Base-by-base conservation (phyloP, 768 basidiomycete species). In the Kwoniella sp. region DNA sequence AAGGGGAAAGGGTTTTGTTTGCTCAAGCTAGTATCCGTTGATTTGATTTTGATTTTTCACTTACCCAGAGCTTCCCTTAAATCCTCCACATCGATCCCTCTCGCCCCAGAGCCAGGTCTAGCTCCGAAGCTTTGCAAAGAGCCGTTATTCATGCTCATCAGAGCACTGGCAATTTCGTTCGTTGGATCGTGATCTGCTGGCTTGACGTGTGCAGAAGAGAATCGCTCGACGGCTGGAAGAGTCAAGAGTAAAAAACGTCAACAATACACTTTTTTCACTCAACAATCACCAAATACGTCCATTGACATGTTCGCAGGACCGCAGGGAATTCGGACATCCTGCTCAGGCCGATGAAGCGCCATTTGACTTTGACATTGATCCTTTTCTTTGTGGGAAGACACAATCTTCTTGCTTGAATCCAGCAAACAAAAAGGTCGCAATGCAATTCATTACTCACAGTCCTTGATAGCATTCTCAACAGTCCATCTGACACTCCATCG, bases 111-210 rank as follows among this genome's bases (percentile, higher is more conserved):
- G 22, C 40, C 86, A 2, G 90, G 89, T 60, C 90, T 85, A 37
- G 33, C 50, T 21, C 89, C 85, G 60, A 95, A 81, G 73, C 90
- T 92, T 76, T 90, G 90, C 60, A 92, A 83, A 6, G 93, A 95
- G 33, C 91, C 83, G 77, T 95, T 95, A 71, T 93, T 90, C 56
- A 90, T 90, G 68, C 90, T 88, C 90, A 93, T 95, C 65, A 95
- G 82, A 24, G 66, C 67, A 36, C 64, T 65, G 25, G 72, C 69
- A 6, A 70, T 64, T 30, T 76, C 71, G 49, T 68, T 67, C 46
- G 72, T 69, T 17, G 63, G 37, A 33, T 71, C 68, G 19, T 52
- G 49, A 6, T 65, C 58, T 2, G 64, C 48, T 8, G 69, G 60
- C 21, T 52, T 30, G 30, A 67, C 46, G 24, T 69, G 46, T 0